Conservation (phyloP, 108 stramenopile species). For the Skeletonema menzelii region DNA sequence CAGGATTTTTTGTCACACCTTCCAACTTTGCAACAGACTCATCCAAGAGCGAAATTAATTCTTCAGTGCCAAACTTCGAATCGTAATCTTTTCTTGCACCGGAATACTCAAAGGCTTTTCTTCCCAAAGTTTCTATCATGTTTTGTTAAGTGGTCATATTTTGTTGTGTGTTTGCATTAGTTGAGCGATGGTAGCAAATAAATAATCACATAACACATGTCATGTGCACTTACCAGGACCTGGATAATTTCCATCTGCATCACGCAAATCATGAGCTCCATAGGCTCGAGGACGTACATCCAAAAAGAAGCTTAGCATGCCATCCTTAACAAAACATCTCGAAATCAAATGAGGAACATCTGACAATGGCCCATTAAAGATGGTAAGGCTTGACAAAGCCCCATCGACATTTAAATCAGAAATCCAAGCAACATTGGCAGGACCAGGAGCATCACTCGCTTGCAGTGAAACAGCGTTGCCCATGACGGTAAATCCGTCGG, state of each 20-base stretch:
- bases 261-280: constrained; percentile 71
- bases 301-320: constrained; percentile 45
- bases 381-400: constrained; percentile 58
- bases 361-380: constrained; percentile 82
- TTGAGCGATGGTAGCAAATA: neutral
- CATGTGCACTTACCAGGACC: constrained; percentile 38
- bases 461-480: constrained; percentile 48
- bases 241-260: constrained; percentile 69
- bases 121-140: constrained; percentile 54
- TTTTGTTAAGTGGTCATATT: neutral
- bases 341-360: constrained; percentile 78
- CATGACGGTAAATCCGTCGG: constrained; percentile 29
- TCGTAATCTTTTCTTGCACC: constrained; percentile 68
- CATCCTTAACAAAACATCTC: constrained; percentile 36
- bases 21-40: constrained; percentile 42
- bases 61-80: constrained; percentile 66
- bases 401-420: constrained; percentile 45
- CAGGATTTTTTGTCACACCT: constrained; percentile 42
- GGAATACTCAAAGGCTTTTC: constrained; percentile 75
- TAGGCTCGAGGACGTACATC: constrained; percentile 82
- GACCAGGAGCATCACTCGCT: constrained; percentile 75
- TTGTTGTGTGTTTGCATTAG: neutral
- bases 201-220: neutral
- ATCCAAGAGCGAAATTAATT: constrained; percentile 46
- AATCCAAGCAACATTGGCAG: constrained; percentile 80